Percentiles rank a stretch among this genome's conserved stretches.
Conservation (phyloP, 2,329 filamentous ascomycete genomes). For the Leptographium lundbergii region DNA sequence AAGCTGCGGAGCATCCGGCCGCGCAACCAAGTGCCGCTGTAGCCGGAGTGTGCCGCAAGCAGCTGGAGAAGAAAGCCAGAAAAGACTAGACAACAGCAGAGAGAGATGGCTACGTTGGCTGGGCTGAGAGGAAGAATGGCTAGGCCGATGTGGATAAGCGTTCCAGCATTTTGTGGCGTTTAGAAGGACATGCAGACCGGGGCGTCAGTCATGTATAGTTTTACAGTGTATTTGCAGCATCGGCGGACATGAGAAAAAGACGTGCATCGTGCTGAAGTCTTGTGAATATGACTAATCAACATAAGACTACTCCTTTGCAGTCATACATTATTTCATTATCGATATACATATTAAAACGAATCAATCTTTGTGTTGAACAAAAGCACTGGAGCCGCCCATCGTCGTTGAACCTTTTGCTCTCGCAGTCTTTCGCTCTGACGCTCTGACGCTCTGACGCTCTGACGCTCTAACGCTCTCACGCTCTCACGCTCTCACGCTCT, state of each 20-base stretch:
- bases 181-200: neutral
- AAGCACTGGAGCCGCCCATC: too few species aligned
- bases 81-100: neutral
- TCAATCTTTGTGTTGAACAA: too few species aligned
- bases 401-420: too few species aligned
- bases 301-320: too few species aligned
- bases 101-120: neutral
- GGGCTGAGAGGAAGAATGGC: neutral
- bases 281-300: too few species aligned
- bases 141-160: neutral
- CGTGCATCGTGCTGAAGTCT: neutral
- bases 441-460: too few species aligned
- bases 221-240: neutral
- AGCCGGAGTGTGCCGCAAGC: neutral
- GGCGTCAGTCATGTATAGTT: neutral
- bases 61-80: neutral
- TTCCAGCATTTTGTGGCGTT: neutral
- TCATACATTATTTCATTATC: too few species aligned
- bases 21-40: slow-evolving; percentile 23
- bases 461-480: too few species aligned
- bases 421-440: too few species aligned
- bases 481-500: neutral
- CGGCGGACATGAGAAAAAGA: neutral
- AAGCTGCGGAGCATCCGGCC: slow-evolving; percentile 30
- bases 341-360: too few species aligned